Evolutionary conservation across 441 rosid genomes (phyloP), one percentile per base, ranked within the genome.

Genomic region (Biscutella auriculata): DNA sequence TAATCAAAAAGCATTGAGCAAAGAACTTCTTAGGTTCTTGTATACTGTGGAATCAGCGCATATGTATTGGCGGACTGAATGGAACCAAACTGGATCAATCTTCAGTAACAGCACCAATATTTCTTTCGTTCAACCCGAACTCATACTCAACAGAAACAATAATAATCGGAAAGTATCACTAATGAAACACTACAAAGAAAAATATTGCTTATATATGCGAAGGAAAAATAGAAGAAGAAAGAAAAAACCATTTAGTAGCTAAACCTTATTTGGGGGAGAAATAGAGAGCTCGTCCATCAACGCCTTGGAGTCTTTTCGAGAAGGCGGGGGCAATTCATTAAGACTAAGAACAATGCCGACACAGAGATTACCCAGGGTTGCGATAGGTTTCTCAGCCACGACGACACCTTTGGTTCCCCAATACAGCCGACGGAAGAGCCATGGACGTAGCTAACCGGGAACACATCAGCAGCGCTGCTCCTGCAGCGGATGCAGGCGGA

Each of bases 281-380:
- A 82, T 62, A 9, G 96, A 73, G 35, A 87, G 62, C 36, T 70
- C 69, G 21, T 83, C 87, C 95, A 89, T 89, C 59, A 78, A 75
- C 28, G 84, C 87, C 62, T 66, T 75, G 52, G 90, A 81, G 49
- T 74, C 83, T 1, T 59, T 72, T 4, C 45, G 71, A 4, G 86
- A 69, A 7, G 75, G 73, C 6, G 96, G 96, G 3, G 98, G 98
- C 75, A 93, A 66, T 47, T 79, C 58, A 40, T 83, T 80, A 75
- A 93, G 95, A 57, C 74, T 75, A 67, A 93, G 93, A 43, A 93
- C 90, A 50, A 93, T 79, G 75, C 89, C 98, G 11, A 93, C 90
- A 62, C 97, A 93, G 67, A 89, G 95, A 75, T 87, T 89, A 27
- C 97, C 97, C 3, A 93, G 73, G 9, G 98, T 85, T 21, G 97